Evolutionary conservation across 2,329 filamentous ascomycete species (phyloP).

Genomic region (Diaporthe humulicola): DNA sequence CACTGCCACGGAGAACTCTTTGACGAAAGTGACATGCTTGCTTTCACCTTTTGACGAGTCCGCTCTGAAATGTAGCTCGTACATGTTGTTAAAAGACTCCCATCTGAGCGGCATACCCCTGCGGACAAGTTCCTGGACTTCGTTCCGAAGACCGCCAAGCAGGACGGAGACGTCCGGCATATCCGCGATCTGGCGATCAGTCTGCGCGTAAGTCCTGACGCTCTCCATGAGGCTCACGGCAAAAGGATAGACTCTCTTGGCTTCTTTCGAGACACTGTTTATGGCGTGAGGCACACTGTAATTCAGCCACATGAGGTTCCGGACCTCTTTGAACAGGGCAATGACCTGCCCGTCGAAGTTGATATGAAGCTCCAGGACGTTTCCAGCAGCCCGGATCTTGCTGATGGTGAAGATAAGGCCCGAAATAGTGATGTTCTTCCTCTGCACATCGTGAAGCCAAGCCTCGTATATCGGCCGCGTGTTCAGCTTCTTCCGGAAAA

Average conservation of each 20-base stretch:
- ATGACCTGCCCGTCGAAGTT: slow-evolving; percentile 99
- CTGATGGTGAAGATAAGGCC: slow-evolving; percentile 92
- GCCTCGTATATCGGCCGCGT: slow-evolving; percentile 94
- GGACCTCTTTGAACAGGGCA: slow-evolving; percentile 97
- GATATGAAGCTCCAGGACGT: slow-evolving; percentile 87
- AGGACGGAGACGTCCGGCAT: slow-evolving; percentile 92
- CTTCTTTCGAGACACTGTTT: slow-evolving; percentile 96
- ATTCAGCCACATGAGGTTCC: slow-evolving; percentile 94
- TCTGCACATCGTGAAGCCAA: slow-evolving; percentile 91
- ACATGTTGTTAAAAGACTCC: slow-evolving; percentile 98
- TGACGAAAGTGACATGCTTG: slow-evolving; percentile 96
- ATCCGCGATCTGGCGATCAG: slow-evolving; percentile 82
- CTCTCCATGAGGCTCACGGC: slow-evolving; percentile 99
- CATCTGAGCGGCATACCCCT: slow-evolving; percentile 93
- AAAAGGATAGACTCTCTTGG: slow-evolving; percentile 98
- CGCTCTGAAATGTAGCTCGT: slow-evolving; percentile 86
- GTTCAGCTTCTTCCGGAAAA: slow-evolving; percentile 97
- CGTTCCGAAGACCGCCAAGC: slow-evolving; percentile 90
- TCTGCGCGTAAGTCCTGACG: slow-evolving; percentile 93
- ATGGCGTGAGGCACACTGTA: slow-evolving; percentile 95
- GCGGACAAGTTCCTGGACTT: slow-evolving; percentile 84
- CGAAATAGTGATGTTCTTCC: slow-evolving; percentile 90
- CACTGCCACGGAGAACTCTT: slow-evolving; percentile 89
- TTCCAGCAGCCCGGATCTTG: slow-evolving; percentile 90
- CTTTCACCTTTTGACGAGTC: slow-evolving; percentile 69